Evolutionary conservation across 345 rosid species (phyloP).

Genomic region (Triadica sebifera): DNA sequence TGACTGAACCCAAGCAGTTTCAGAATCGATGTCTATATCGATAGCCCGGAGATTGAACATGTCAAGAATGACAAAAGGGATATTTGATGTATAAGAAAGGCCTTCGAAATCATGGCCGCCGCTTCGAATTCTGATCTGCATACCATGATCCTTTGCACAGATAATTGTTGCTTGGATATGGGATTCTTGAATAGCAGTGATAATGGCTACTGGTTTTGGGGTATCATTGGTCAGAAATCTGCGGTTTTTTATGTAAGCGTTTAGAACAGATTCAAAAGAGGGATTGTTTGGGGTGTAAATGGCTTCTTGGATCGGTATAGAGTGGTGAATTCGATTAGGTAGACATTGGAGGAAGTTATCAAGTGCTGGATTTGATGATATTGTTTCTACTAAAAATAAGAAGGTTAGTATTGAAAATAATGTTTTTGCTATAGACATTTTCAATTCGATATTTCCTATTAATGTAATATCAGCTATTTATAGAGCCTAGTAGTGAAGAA

Average conservation of each 20-base stretch:
- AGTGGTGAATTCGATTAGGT: background rate
- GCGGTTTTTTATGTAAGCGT: conserved; percentile 12
- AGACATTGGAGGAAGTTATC: background rate
- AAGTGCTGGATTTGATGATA: background rate
- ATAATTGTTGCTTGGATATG: conserved; percentile 22
- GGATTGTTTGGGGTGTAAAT: conserved; percentile 1
- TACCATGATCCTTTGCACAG: conserved; percentile 12
- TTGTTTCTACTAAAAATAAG: background rate
- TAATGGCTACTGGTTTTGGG: conserved; percentile 4
- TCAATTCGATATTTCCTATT: background rate
- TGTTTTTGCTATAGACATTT: background rate
- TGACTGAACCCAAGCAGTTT: conserved; percentile 20
- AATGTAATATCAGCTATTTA: background rate
- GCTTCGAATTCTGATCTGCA: conserved; percentile 24
- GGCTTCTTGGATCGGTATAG: conserved; percentile 3
- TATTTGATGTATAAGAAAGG: conserved; percentile 15
- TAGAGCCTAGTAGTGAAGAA: background rate
- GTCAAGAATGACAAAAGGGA: conserved; percentile 22
- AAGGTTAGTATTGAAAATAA: background rate
- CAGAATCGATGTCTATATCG: conserved; percentile 4
- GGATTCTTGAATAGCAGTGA: conserved; percentile 14
- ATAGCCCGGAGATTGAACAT: conserved; percentile 19
- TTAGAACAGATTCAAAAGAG: background rate
- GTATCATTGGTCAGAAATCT: background rate
- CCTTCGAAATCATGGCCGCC: conserved; percentile 25